Evolutionary conservation across 192 early-diverging fungal species (phyloP).

Genomic region (Entophlyctis helioformis): DNA sequence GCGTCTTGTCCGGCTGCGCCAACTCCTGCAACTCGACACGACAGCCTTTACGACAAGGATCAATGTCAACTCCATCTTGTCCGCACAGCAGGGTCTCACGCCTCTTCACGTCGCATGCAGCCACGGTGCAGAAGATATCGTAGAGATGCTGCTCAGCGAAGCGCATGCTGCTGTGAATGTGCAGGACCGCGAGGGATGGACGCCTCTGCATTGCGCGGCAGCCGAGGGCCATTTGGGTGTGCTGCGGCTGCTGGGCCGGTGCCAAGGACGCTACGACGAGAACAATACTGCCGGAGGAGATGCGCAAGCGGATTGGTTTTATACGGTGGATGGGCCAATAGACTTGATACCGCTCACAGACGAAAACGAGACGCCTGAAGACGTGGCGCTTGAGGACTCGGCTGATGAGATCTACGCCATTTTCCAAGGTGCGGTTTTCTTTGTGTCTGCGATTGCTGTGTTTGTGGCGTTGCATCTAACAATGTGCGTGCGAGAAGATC

Average conservation of each 20-base stretch:
- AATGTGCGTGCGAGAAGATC: no score
- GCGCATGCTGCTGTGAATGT: slow-evolving; percentile 21
- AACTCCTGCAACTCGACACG: no score
- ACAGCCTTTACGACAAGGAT: no score
- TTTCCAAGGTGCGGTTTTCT: no score
- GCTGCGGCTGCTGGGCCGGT: slow-evolving; percentile 28
- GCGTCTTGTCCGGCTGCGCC: no score
- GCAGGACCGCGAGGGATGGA: slow-evolving; percentile 45
- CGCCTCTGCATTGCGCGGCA: slow-evolving; percentile 56
- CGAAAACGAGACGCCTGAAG: slow-evolving; percentile 30
- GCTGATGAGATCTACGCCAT: no score
- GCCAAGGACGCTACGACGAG: slow-evolving; percentile 10
- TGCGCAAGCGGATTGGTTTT: slow-evolving; percentile 4
- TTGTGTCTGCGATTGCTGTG: no score
- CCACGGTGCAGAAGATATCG: slow-evolving; percentile 32
- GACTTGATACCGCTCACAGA: slow-evolving; percentile 23
- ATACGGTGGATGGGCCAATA: slow-evolving; percentile 29
- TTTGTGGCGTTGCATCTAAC: no score
- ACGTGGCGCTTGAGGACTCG: no score
- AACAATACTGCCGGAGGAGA: not conserved
- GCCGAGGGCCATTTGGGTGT: slow-evolving; percentile 49
- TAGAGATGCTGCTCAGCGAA: slow-evolving; percentile 15
- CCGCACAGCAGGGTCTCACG: slow-evolving; percentile 31
- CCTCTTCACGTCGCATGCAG: slow-evolving; percentile 42
- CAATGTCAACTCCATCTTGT: slow-evolving; percentile 13